phyloP scores from a whole-genome alignment of 2,329 filamentous ascomycete genomes.

The Sporothrix humicola region DNA sequence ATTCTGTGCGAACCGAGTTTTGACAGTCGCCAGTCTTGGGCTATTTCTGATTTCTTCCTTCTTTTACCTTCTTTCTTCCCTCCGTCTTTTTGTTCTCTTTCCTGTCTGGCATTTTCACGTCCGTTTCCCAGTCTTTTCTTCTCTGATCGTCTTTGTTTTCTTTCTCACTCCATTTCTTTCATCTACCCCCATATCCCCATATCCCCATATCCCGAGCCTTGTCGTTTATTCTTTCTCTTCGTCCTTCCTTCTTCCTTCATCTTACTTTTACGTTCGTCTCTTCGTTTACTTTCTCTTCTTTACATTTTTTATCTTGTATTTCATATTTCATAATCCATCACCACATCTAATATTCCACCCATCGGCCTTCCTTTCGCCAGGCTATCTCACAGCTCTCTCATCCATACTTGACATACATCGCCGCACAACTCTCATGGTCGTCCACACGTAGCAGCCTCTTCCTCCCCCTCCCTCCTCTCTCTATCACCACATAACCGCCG shows the following conservation, averaged over 20 bases:
- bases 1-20: slow-evolving; percentile 24
- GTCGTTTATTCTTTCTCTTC: slow-evolving; percentile 3
- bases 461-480: neutral
- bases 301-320: neutral
- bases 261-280: neutral
- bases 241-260: neutral
- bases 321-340: slow-evolving; percentile 28
- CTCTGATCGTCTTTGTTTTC: too few species aligned
- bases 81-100: neutral
- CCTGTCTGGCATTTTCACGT: neutral
- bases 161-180: neutral
- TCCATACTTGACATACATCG: too few species aligned
- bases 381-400: too few species aligned
- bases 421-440: neutral
- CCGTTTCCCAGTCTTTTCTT: neutral
- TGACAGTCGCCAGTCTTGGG: neutral
- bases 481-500: neutral
- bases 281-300: too few species aligned
- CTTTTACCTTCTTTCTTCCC: neutral
- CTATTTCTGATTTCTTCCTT: neutral
- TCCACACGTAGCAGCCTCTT: neutral
- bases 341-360: neutral
- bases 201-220: neutral
- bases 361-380: too few species aligned
- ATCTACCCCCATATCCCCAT: neutral